A percentile compares a stretch with the other conserved stretches of the same genome.
Evolutionary conservation across 371 early-diverging fungal genomes (phyloP).

Genomic region (Zychaea mexicana): DNA sequence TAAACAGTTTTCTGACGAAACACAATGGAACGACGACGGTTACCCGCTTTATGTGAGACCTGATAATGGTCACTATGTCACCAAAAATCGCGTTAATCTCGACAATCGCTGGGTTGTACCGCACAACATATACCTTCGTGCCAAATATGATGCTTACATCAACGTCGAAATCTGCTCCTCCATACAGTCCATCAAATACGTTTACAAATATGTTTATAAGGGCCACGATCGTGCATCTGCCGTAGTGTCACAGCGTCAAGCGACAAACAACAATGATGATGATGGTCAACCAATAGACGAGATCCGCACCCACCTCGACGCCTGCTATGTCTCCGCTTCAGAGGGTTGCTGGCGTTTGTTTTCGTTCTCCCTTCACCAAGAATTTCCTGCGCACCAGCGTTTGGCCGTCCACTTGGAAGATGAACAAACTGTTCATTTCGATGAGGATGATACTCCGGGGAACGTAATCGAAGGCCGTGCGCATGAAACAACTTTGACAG

Average conservation of each 20-base stretch:
- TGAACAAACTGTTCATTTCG: constrained; percentile 2
- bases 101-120: constrained; percentile 37
- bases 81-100: neutral
- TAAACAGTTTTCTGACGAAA: constrained; percentile 13
- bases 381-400: constrained; percentile 12
- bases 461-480: neutral
- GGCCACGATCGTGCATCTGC: constrained; percentile 24
- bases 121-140: constrained; percentile 31
- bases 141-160: constrained; percentile 43
- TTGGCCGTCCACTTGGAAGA: constrained; percentile 23
- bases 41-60: constrained; percentile 4
- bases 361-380: constrained; percentile 19
- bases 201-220: constrained; percentile 43
- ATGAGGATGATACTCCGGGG: neutral
- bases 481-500: constrained; percentile 2
- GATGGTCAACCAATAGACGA: constrained; percentile 13
- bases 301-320: constrained; percentile 16
- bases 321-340: constrained; percentile 34
- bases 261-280: neutral
- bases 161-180: constrained; percentile 37
- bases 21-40: neutral
- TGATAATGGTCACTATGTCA: neutral
- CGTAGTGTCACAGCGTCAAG: neutral
- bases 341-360: constrained; percentile 31
- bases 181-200: constrained; percentile 32